phyloP scores from a whole-genome alignment of 2,329 filamentous ascomycete genomes.

The Clarireedia hainanense region DNA sequence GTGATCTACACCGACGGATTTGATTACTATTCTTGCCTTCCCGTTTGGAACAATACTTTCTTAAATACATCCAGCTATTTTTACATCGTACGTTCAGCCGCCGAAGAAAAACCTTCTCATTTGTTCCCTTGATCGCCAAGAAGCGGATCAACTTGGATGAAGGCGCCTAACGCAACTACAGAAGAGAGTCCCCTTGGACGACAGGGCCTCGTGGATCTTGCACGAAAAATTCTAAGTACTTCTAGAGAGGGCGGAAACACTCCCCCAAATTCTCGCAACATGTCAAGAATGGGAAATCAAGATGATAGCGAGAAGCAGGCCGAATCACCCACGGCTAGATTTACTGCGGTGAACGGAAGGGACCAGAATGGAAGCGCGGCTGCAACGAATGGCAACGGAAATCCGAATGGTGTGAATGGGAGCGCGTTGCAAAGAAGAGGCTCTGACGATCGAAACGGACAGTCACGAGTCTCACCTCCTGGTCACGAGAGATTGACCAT shows the following conservation, averaged over 20 bases:
- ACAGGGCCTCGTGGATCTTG: constrained; percentile 21
- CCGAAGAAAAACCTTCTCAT: constrained; percentile 1
- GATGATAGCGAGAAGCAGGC: constrained; percentile 16
- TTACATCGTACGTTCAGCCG: constrained; percentile 6
- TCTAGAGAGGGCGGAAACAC: background rate
- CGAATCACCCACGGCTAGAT: constrained; percentile 28
- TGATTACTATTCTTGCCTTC: background rate
- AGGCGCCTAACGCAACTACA: constrained; percentile 13
- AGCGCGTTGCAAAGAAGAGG: constrained; percentile 21
- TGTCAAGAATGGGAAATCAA: constrained; percentile 12
- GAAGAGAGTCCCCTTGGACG: constrained; percentile 14
- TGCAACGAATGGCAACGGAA: background rate
- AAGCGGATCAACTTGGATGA: constrained; percentile 7
- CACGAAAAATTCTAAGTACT: constrained; percentile 18
- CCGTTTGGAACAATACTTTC: background rate
- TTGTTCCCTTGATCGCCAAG: constrained; percentile 2
- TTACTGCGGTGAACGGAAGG: constrained; percentile 30
- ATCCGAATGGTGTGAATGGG: constrained; percentile 13
- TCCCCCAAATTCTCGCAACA: background rate
- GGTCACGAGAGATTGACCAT: constrained; percentile 30
- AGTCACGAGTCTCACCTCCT: constrained; percentile 25
- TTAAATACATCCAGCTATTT: background rate
- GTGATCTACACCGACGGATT: background rate
- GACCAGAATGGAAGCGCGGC: constrained; percentile 12
- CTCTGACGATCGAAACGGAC: constrained; percentile 28